Evolutionary conservation across 495 filamentous ascomycete species (phyloP), one percentile per base, ranked within the genome.

Genomic region (Annulohypoxylon bovei): DNA sequence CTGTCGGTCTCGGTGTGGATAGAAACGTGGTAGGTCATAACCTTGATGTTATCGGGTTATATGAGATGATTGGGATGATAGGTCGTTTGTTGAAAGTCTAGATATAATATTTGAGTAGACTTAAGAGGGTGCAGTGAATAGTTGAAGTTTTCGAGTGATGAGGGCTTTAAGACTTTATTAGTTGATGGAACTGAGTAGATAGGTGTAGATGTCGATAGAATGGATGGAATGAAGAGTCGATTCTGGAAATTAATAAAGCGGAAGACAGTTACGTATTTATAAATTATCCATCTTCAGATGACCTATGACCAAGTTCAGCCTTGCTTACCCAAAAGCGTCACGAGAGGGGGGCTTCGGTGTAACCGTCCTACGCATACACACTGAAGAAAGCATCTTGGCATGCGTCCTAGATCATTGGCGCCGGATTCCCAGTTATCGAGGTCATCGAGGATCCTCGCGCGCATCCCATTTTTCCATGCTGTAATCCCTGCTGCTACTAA

Each of bases 311-410:
- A 67, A 50, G 46, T 5, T 67, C 69, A 72, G 69, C 69, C 46
- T 63, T 54, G 69, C 69, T 72, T 53, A 72, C 52, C 63, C 58
- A 25, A 60, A 64, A 20, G 18, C 22, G 59, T 72, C 69, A 72
- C 69, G 62, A 67, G 69, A 63, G 30, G 9, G 39, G 42, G 32
- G 16, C 18, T 25, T 58, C 52, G 25, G 59, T 72, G 69, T 44
- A 64, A 72, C 69, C 55, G 11, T 40, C 52, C 40, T 40, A 56
- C 25, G 23, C 39, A 20, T 57, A 55, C 33, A 32, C 62, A 50
- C 63, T 55, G 58, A 62, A 67, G 32, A 46, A 23, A 2, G 6
- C 39, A 60, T 44, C 22, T 28, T 56, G 37, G 44, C 22, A 11
- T 25, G 6, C 22, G 22, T 23, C 20, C 22, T 50, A 50, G 62